Base-by-base conservation (phyloP, 202 grass and related monocot species). In the Alloteropsis angusta region DNA sequence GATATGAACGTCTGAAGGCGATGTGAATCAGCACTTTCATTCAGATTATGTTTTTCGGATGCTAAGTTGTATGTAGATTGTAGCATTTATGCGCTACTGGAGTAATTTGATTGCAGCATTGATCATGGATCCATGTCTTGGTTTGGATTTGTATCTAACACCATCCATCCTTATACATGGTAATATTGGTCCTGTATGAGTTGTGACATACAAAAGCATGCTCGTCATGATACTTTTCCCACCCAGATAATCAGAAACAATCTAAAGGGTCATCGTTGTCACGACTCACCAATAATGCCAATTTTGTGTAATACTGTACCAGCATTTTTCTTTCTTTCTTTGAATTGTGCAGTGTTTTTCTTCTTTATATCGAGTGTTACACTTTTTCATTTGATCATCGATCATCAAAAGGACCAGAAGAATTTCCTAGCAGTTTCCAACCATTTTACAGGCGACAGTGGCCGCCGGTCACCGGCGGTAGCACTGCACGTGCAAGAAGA, bases 401-500 rank as follows among this genome's bases (percentile, higher is more conserved):
- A 18, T 68, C 65, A 45, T 41, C n/a, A 14, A 7, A 21, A 12
- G 35, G 19, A 67, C 9, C 7, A 67, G 41, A 68, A 45, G 0
- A 67, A 23, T 67, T 45, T 46, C 23, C 53, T 18, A 41, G 57
- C 25, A 41, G n/a, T 30, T 30, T 30, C 28, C 28, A 30, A 30
- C 18, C 41, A 46, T 30, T 30, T 30, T 3, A 28, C 23, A 58
- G 23, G 55, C 19, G 8, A 11, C 37, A 42, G 5, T 17, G n/a
- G 37, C n/a, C 11, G 9, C 19, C 55, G 23, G 56, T 77, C 84
- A 88, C 55, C 38, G 68, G 25, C 68, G 74, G 87, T 82, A 89
- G 79, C 79, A 78, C 69, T 89, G 83, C 60, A 86, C 83, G 4
- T 85, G 79, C 65, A 90, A 75, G 81, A 87, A 90, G 84, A 90